Evolutionary conservation across 345 rosid species (phyloP), one percentile per base, ranked within the genome.

Genomic region (Euphorbia tirucalli): DNA sequence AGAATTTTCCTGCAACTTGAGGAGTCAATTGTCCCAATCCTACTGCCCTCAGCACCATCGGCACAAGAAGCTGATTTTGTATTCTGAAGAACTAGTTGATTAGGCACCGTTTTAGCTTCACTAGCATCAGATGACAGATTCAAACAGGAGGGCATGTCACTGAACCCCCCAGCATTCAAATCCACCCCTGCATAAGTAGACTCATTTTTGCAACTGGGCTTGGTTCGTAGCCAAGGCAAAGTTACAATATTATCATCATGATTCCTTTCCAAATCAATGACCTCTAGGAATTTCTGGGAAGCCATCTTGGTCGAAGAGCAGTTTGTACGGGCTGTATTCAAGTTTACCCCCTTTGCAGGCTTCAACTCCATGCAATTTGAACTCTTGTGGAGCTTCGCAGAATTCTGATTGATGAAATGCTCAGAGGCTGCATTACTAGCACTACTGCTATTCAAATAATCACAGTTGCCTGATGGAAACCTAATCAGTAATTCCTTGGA

Each of bases 141-240:
- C 68, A 74, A 52, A 64, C 85, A 83, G 71, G 86, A 76, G 3
- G 71, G 75, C 69, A 76, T 67, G 82, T 74, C 82, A 80, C 71
- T 78, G 6, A 43, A 69, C 55, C 71, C 77, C 59, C 74, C 68
- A 0, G 69, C 65, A 72, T 86, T 86, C 70, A 80, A 74, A 81
- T 89, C 92, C 65, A 83, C 68, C 65, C 82, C 79, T 2, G 80
- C 69, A 73, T 50, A 61, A 4, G 75, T 68, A 21, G 65, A 69
- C 75, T 80, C 90, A 57, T 71, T 81, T 77, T 79, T 81, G 68
- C 56, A 67, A 68, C 61, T 72, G 30, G 79, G 75, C 71, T 80
- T 87, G 46, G 85, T 78, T 79, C 80, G 85, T 56, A 92, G 81
- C 96, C 97, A 90, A 69, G 97, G 89, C 74, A 90, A 79, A 63